Evolutionary conservation across 2,329 filamentous ascomycete species (phyloP).

Genomic region (Exophiala xenobiotica): DNA sequence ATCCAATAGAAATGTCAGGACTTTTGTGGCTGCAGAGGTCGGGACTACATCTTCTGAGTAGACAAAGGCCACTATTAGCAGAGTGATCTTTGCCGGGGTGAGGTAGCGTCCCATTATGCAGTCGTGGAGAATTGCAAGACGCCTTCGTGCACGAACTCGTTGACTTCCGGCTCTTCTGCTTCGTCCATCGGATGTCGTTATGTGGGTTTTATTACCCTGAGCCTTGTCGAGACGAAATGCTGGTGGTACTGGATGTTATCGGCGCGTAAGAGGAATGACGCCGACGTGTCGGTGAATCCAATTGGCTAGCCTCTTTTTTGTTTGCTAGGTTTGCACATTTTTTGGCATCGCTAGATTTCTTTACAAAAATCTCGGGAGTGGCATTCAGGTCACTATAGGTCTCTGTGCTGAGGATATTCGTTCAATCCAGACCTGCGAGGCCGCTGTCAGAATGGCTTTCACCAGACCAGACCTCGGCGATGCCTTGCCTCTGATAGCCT

Average conservation of each 20-base stretch:
- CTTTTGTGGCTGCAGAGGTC: slow-evolving; percentile 66
- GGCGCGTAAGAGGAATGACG: neutral
- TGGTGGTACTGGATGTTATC: neutral
- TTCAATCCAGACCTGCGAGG: neutral
- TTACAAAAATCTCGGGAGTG: too few relatives aligned
- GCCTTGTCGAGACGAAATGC: neutral
- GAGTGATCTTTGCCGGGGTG: slow-evolving; percentile 82
- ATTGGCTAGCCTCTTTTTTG: neutral
- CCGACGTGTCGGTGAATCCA: neutral
- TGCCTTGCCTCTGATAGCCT: slow-evolving; percentile 52
- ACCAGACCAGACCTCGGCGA: slow-evolving; percentile 43
- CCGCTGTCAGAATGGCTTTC: slow-evolving; percentile 22
- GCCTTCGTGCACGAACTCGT: too few relatives aligned
- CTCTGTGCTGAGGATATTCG: neutral
- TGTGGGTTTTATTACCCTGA: too few relatives aligned
- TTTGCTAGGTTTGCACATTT: slow-evolving; percentile 6
- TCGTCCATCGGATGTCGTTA: too few relatives aligned
- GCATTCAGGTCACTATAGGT: too few relatives aligned
- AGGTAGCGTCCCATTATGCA: slow-evolving; percentile 72
- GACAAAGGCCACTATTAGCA: slow-evolving; percentile 76
- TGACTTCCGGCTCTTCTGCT: too few relatives aligned
- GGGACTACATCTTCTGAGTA: slow-evolving; percentile 73
- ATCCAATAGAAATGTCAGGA: slow-evolving; percentile 76
- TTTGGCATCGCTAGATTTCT: too few relatives aligned
- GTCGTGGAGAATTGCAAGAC: neutral